These are phyloP conservation scores for Meyerozyma athensensis DNA, from an alignment of 1,139 yeast species.

Conservation along the genomic window DNA sequence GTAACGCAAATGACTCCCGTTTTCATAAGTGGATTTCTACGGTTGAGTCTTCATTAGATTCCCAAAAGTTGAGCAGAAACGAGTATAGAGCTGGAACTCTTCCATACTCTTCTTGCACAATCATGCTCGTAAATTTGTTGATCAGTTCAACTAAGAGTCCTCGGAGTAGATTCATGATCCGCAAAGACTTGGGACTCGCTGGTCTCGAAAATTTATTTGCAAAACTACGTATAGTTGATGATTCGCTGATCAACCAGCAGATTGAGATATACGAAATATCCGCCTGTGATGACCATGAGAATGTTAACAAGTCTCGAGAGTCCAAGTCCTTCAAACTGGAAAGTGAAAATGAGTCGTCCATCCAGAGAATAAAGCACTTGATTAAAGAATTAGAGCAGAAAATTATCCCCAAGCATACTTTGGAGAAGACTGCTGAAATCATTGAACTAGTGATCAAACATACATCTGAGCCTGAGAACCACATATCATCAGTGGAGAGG, in stretches of 20 bases:
- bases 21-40: constrained; percentile 7
- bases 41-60: constrained; percentile 7
- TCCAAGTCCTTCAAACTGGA: too few species aligned
- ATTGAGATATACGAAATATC: constrained; percentile 38
- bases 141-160: constrained; percentile 31
- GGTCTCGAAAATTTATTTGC: constrained; percentile 36
- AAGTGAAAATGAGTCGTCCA: too few species aligned
- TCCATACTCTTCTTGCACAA: constrained; percentile 37
- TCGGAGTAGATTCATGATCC: constrained; percentile 27
- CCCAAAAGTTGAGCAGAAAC: constrained; percentile 6
- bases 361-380: constrained; percentile 21
- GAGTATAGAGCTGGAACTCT: not conserved
- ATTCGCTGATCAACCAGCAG: constrained; percentile 40
- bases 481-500: constrained; percentile 25
- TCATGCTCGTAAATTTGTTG: constrained; percentile 40
- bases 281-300: constrained; percentile 36
- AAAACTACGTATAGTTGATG: constrained; percentile 30
- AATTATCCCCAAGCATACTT: constrained; percentile 22
- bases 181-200: constrained; percentile 40
- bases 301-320: too few species aligned
- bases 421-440: constrained; percentile 17
- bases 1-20: not conserved
- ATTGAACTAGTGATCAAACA: constrained; percentile 22
- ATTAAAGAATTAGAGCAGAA: constrained; percentile 31
- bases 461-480: not conserved